Conservation (phyloP, 306 rosid species). For the Cucumis cinereus region DNA sequence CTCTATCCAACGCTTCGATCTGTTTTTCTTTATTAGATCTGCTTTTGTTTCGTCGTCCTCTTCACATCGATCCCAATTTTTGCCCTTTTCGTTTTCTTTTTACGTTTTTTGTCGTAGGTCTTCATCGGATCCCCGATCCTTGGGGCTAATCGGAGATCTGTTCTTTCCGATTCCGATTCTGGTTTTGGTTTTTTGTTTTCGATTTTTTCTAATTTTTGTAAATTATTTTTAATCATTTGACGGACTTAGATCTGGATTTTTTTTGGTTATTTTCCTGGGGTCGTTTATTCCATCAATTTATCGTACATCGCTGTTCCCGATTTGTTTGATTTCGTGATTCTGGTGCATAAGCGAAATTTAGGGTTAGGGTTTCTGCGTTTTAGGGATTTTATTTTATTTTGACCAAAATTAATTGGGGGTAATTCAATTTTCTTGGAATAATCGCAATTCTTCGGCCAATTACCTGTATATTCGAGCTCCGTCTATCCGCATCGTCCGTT, state of each 20-base stretch:
- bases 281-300: background rate
- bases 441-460: background rate
- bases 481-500: background rate
- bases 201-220: background rate
- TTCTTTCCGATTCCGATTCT: background rate
- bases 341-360: constrained; percentile 19
- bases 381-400: constrained; percentile 30
- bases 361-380: constrained; percentile 52
- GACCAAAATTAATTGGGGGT: constrained; percentile 22
- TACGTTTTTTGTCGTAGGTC: background rate
- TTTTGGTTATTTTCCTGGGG: background rate
- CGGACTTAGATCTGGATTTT: background rate
- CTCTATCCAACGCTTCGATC: background rate
- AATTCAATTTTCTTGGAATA: constrained; percentile 11
- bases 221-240: background rate
- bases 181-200: background rate
- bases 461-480: background rate
- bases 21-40: background rate
- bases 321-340: constrained; percentile 22
- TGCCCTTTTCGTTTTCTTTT: background rate
- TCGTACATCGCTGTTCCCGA: background rate
- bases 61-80: background rate
- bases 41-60: background rate
- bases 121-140: constrained; percentile 1
- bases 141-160: background rate